Base-by-base conservation (phyloP, 306 rosid genomes). In the Acacia confusa region DNA sequence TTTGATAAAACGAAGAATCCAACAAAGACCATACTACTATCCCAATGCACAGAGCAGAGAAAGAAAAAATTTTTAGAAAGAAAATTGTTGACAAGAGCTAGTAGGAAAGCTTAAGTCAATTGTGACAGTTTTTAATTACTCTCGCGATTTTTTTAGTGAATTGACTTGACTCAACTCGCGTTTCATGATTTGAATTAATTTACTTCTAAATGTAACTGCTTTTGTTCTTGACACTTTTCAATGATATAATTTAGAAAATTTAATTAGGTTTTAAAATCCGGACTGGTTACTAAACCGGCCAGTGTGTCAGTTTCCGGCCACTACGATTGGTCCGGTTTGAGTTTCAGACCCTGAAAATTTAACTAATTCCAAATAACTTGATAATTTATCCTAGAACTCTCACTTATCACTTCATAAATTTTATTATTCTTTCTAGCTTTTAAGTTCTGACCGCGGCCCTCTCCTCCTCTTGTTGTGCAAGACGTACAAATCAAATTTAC, bases 191-290 rank as follows among this genome's bases (percentile, higher is more conserved):
- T 16, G 22, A 14, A 28, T 17, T 5, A 43, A 11, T 32, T 48
- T 9, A 24, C 44, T 48, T 24, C 60, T 15, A 30, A 65, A 19
- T 67, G 2, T 10, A 6, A 43, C n/a, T 20, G n/a, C 53, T 30
- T 64, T 44, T 64, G 14, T 47, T 53, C 22, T 53, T 53, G 25
- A 65, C 63, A 22, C 28, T 75, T 75, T 44, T 55, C 57, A 76
- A 70, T 61, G 9, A 75, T 34, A 22, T 76, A 53, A n/a, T 73
- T 65, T 47, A 72, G 67, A 75, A 66, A 50, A 27, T 20, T 47
- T 50, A 48, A 38, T 32, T 68, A 53, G n/a, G n/a, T n/a, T n/a
- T n/a, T n/a, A n/a, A n/a, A n/a, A n/a, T n/a, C n/a, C n/a, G n/a
- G n/a, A n/a, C n/a, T n/a, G n/a, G n/a, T n/a, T n/a, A n/a, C n/a